Conservation (phyloP, 2,329 filamentous ascomycete genomes). For the Nigrospora osmanthi region DNA sequence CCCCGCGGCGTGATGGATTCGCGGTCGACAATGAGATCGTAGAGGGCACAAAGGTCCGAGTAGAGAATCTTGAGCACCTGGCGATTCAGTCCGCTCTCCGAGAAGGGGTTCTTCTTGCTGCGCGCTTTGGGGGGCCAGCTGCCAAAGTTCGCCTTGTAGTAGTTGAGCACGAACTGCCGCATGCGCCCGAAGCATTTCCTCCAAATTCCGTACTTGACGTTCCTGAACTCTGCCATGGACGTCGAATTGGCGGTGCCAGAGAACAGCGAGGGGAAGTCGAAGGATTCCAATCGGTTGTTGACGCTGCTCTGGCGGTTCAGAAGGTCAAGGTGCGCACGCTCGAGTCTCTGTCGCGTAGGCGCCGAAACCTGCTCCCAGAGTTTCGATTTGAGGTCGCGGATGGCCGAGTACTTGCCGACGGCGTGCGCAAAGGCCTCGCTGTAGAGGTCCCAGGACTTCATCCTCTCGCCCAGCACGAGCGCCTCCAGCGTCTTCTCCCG, state of each 20-base stretch:
- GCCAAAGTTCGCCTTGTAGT: slow-evolving; percentile 53
- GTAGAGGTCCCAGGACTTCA: slow-evolving; percentile 77
- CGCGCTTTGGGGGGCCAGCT: slow-evolving; percentile 87
- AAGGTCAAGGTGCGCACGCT: slow-evolving; percentile 75
- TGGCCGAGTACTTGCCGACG: slow-evolving; percentile 75
- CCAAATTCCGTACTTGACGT: slow-evolving; percentile 81
- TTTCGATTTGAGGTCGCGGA: slow-evolving; percentile 57
- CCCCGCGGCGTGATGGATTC: slow-evolving; percentile 70
- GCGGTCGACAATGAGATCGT: slow-evolving; percentile 82
- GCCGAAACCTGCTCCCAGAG: slow-evolving; percentile 64
- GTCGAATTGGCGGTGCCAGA: slow-evolving; percentile 81
- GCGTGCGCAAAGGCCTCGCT: slow-evolving; percentile 89
- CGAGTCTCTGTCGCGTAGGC: slow-evolving; percentile 70
- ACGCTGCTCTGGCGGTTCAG: slow-evolving; percentile 63
- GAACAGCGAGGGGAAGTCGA: slow-evolving; percentile 87
- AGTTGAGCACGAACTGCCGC: slow-evolving; percentile 62
- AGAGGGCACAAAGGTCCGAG: slow-evolving; percentile 75
- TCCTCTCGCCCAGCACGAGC: slow-evolving; percentile 78
- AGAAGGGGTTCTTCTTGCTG: slow-evolving; percentile 86
- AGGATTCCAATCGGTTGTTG: slow-evolving; percentile 69
- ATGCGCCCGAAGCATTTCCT: slow-evolving; percentile 65
- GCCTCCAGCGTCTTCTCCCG: slow-evolving; percentile 85
- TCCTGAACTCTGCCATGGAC: slow-evolving; percentile 65
- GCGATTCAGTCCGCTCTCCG: slow-evolving; percentile 79
- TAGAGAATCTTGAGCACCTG: slow-evolving; percentile 77